These are phyloP conservation scores for Ceratocystis alfenasii DNA, from an alignment of 2,329 filamentous ascomycete species.

Conservation along the genomic window DNA sequence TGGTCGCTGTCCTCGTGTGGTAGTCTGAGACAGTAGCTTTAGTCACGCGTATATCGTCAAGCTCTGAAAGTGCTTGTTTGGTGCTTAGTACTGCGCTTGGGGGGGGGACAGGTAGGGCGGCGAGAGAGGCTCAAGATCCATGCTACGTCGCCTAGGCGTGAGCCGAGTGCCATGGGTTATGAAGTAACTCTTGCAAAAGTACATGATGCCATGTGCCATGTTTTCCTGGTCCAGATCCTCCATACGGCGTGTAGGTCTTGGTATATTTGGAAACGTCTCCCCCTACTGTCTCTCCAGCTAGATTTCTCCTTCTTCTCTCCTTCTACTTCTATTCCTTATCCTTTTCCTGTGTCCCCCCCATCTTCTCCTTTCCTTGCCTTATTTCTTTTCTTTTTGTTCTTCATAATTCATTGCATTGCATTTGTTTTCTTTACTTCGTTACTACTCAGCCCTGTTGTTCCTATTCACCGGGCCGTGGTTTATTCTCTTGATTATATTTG, in stretches of 20 bases:
- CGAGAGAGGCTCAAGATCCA: neutral
- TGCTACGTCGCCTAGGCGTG: neutral
- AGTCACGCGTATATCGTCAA: too few relatives aligned
- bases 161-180: too few relatives aligned
- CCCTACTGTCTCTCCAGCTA: neutral
- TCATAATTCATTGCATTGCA: neutral
- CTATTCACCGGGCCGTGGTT: neutral
- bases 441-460: neutral
- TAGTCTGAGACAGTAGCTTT: too few relatives aligned
- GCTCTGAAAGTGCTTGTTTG: neutral
- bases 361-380: constrained; percentile 5
- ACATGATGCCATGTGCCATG: too few relatives aligned
- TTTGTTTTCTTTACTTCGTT: neutral
- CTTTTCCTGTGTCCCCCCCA: neutral
- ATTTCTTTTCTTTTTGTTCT: constrained; percentile 4
- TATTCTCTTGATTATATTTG: constrained; percentile 11
- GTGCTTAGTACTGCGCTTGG: neutral
- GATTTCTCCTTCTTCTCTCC: neutral
- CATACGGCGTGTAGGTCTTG: too few relatives aligned
- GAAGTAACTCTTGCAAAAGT: too few relatives aligned
- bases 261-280: neutral
- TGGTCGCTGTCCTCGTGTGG: too few relatives aligned
- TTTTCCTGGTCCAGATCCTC: too few relatives aligned
- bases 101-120: neutral
- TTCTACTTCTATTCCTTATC: neutral